Percentiles rank a stretch among this genome's conserved stretches.
Conservation (phyloP, 495 filamentous ascomycete genomes). For the Chaetomium fimeti region DNA sequence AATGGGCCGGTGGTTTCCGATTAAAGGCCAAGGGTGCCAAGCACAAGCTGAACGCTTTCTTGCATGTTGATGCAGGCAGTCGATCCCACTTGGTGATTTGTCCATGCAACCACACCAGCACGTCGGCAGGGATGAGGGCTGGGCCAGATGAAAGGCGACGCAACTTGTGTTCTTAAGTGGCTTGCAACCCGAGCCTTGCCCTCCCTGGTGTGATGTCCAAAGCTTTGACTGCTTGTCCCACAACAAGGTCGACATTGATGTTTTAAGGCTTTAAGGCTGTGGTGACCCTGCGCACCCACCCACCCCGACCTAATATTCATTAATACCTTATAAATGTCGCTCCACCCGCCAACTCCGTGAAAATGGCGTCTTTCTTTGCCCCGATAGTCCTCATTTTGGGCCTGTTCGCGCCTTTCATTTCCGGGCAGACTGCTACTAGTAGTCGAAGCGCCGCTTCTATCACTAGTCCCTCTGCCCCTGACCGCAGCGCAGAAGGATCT, state of each 20-base stretch:
- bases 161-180: background rate
- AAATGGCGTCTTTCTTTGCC: background rate
- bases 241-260: background rate
- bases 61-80: background rate
- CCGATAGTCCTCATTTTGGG: background rate
- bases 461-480: background rate
- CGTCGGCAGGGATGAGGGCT: background rate
- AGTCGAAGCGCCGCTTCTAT: background rate
- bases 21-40: background rate
- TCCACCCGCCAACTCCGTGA: background rate
- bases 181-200: background rate
- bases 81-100: conserved; percentile 1
- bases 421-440: conserved; percentile 1
- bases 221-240: no score
- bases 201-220: background rate
- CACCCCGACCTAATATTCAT: no score
- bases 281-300: background rate
- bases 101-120: background rate
- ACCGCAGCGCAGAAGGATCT: background rate
- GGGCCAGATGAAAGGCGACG: background rate
- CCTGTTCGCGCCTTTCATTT: background rate
- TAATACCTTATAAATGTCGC: background rate
- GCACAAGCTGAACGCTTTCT: background rate
- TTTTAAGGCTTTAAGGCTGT: no score
- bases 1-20: conserved; percentile 4